A percentile compares a stretch with the other conserved stretches of the same genome.
Conservation (phyloP, 768 basidiomycete species). For the Trichaptum fuscoviolaceum region DNA sequence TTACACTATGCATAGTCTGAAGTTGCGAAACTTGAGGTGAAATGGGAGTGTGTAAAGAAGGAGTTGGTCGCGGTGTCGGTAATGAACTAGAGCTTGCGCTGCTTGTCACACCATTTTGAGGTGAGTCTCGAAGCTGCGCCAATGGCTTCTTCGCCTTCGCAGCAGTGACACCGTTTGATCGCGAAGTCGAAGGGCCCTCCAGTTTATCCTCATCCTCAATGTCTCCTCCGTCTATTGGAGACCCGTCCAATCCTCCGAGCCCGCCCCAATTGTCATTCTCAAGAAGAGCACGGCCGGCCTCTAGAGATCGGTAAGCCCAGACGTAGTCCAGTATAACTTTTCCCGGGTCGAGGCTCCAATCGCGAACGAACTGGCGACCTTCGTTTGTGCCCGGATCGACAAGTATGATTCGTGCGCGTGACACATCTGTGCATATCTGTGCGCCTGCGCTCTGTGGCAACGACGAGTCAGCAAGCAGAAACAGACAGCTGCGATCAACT, state of each 20-base stretch:
- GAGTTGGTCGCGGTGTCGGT: slow-evolving; percentile 58
- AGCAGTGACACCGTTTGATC: background rate
- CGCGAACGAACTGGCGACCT: slow-evolving; percentile 52
- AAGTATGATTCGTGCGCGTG: slow-evolving; percentile 51
- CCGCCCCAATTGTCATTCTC: slow-evolving; percentile 39
- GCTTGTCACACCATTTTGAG: background rate
- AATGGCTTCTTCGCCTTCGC: background rate
- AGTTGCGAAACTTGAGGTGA: slow-evolving; percentile 9
- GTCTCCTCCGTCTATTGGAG: slow-evolving; percentile 32
- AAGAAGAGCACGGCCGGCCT: slow-evolving; percentile 38
- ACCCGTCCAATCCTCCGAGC: slow-evolving; percentile 23
- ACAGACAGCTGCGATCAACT: slow-evolving; percentile 5
- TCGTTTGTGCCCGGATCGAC: slow-evolving; percentile 48
- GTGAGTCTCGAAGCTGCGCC: background rate
- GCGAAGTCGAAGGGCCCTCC: slow-evolving; percentile 4
- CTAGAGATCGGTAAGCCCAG: slow-evolving; percentile 48
- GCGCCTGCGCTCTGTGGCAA: slow-evolving; percentile 49
- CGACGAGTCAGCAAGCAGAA: slow-evolving; percentile 8
- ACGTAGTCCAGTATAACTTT: slow-evolving; percentile 46
- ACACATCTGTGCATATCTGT: slow-evolving; percentile 42
- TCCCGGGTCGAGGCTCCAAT: slow-evolving; percentile 46
- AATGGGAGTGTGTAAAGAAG: slow-evolving; percentile 17
- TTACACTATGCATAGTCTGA: background rate
- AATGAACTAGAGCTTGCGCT: slow-evolving; percentile 33
- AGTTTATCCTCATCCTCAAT: slow-evolving; percentile 33